Conservation (phyloP, 2,329 filamentous ascomycete genomes). For the Fusarium oligoseptatum region DNA sequence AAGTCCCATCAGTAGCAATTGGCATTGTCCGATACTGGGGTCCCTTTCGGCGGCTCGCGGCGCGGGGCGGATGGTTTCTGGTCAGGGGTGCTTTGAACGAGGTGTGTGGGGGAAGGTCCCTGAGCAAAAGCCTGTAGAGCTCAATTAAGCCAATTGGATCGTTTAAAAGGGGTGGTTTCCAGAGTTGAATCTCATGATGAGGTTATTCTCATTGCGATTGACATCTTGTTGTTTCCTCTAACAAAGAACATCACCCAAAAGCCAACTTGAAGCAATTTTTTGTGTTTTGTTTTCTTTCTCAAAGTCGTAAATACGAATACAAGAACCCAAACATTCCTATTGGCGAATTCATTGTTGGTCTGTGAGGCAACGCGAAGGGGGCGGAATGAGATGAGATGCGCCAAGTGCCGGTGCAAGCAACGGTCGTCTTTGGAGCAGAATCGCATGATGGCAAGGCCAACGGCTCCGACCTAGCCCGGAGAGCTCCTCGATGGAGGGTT, state of each 20-base stretch:
- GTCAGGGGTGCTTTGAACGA: constrained; percentile 25
- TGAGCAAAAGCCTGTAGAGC: background rate
- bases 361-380: constrained; percentile 1
- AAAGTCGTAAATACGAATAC: constrained; percentile 28
- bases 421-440: constrained; percentile 39
- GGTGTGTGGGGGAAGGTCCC: constrained; percentile 14
- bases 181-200: constrained; percentile 28
- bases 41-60: constrained; percentile 37
- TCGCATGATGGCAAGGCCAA: constrained; percentile 40
- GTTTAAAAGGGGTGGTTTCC: constrained; percentile 5
- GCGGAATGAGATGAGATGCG: constrained; percentile 18
- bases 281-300: background rate
- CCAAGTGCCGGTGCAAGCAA: constrained; percentile 33
- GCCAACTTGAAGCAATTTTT: background rate
- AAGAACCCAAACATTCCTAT: constrained; percentile 1
- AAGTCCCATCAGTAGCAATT: constrained; percentile 9
- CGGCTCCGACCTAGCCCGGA: constrained; percentile 37
- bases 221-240: background rate
- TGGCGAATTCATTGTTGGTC: constrained; percentile 23
- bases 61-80: constrained; percentile 31
- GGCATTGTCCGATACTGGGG: constrained; percentile 36
- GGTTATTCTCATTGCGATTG: constrained; percentile 22
- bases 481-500: background rate
- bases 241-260: background rate
- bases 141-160: constrained; percentile 33